These are phyloP conservation scores for Pugionium dolabratum DNA, from an alignment of 345 rosid species.

Conservation along the genomic window DNA sequence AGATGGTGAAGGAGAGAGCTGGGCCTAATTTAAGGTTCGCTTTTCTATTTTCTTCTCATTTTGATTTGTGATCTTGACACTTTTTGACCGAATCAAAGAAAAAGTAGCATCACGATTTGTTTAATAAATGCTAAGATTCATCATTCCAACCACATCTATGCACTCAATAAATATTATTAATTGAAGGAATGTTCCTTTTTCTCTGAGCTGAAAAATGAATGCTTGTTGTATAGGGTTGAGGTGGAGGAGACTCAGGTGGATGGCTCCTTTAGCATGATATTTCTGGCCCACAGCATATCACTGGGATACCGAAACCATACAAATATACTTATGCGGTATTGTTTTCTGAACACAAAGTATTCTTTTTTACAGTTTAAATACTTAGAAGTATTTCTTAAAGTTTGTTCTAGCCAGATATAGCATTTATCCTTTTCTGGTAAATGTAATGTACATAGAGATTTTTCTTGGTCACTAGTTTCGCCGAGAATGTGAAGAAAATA, in stretches of 20 bases:
- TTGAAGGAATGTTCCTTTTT: conserved; percentile 20
- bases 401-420: conserved; percentile 8
- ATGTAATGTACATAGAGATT: neutral
- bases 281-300: conserved; percentile 82
- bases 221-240: conserved; percentile 59
- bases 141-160: conserved; percentile 2
- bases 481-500: neutral
- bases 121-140: conserved; percentile 26
- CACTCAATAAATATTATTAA: conserved; percentile 15
- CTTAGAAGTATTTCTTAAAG: neutral
- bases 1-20: conserved; percentile 70
- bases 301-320: conserved; percentile 89
- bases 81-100: conserved; percentile 13
- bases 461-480: neutral
- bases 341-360: neutral
- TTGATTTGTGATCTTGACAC: neutral
- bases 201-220: conserved; percentile 13
- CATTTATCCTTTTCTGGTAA: neutral
- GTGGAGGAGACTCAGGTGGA: conserved; percentile 76
- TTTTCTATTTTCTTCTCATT: neutral
- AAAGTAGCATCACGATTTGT: conserved; percentile 10
- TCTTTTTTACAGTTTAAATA: neutral
- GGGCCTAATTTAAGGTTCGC: conserved; percentile 66
- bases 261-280: conserved; percentile 92
- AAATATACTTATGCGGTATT: conserved; percentile 81